Percentiles rank a stretch among this genome's conserved stretches.
Conservation (phyloP, 1,139 yeast genomes). For the Kluyveromyces sp. region DNA sequence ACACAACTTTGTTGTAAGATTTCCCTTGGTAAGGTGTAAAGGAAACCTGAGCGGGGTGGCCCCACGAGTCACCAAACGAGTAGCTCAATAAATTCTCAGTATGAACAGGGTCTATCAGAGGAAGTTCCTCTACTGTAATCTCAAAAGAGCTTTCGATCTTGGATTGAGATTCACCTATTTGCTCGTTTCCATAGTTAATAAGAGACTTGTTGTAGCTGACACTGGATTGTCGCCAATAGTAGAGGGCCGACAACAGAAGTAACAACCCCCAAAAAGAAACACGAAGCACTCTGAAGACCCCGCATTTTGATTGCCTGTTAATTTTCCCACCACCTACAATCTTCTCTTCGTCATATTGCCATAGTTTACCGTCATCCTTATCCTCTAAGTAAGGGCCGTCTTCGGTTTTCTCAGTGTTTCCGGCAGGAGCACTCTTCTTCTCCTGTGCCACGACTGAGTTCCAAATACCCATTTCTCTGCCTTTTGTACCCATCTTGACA, state of each 20-base stretch:
- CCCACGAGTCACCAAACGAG: constrained; percentile 55
- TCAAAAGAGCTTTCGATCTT: constrained; percentile 12
- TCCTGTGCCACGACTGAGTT: constrained; percentile 1
- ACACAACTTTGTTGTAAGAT: constrained; percentile 51
- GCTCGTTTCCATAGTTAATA: neutral
- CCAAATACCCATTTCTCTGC: constrained; percentile 12
- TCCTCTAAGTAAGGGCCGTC: neutral
- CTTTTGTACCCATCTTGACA: constrained; percentile 11
- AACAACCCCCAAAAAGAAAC: neutral
- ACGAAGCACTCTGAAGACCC: neutral
- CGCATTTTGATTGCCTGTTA: neutral
- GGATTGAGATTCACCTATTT: neutral
- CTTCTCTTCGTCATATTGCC: constrained; percentile 2
- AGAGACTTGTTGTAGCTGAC: neutral
- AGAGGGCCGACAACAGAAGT: neutral
- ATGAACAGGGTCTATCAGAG: constrained; percentile 35
- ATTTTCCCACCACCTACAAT: neutral
- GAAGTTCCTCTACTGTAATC: constrained; percentile 14
- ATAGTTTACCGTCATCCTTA: neutral
- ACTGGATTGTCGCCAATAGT: neutral
- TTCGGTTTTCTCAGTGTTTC: neutral
- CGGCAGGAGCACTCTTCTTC: neutral
- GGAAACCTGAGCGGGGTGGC: constrained; percentile 40
- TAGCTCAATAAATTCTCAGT: constrained; percentile 38
- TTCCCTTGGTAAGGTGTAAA: constrained; percentile 37